Base-by-base conservation (phyloP, 2,329 filamentous ascomycete species). In the Fusarium sp. region DNA sequence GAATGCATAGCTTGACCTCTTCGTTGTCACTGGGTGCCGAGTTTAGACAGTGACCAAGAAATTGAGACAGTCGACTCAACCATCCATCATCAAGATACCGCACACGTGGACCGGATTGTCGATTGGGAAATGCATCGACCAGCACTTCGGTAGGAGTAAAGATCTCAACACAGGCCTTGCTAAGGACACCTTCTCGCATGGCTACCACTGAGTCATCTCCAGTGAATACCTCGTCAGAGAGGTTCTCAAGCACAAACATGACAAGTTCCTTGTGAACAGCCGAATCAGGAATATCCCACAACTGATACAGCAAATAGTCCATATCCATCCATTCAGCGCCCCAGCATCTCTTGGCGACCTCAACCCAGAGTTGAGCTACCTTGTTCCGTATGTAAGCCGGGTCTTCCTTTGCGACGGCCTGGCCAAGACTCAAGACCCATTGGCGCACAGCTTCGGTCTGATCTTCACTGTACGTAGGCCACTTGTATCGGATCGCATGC, bases 181-280 rank as follows among this genome's bases (percentile, higher is more conserved):
- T 97, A 67, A 99, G 87, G 58, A 93, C 89, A 54, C 91, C 92
- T 77, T 95, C 93, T 69, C 95, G 90, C 75, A 97, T 83, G 18
- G 92, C 92, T 16, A 95, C 94, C 7, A 94, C 90, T 3, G 92
- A 87, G 80, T 98, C 96, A 77, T 98, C 96, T 37, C 93, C 90
- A 72, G 92, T 93, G 81, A 98, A 97, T 54, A 98, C 90, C 79
- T 98, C 96, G 73, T 98, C 96, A 4, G 95, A 97, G 34, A 99
- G 85, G 20, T 92, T 94, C 82, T 98, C 96, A 53, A 99, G 86
- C 46, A 98, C 88, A 64, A 91, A 92, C 34, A 99, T 86, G 32
- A 98, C 94, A 58, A 98, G 88, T 77, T 96, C 92, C 80, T 97
- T 96, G 78, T 91, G 88, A 10, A 87, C 87, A 32, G 86, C 81